A percentile compares a stretch with the other conserved stretches of the same genome.
Conservation (phyloP, 345 rosid genomes). For the Mallotus nudiflorus region DNA sequence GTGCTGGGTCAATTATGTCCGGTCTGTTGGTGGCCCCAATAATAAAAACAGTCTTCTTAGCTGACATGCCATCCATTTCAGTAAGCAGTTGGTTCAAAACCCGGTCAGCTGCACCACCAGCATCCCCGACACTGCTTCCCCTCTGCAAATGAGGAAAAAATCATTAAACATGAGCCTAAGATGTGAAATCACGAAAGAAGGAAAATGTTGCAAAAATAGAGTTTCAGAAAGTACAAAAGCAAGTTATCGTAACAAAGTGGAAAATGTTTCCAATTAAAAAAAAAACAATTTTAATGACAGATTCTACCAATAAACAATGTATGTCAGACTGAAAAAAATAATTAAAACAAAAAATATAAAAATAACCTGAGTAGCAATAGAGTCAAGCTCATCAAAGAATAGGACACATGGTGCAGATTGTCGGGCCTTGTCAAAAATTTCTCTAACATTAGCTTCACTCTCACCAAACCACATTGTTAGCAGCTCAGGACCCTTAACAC, state of each 20-base stretch:
- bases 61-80: no score
- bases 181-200: background rate
- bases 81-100: no score
- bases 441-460: slow-evolving; percentile 75
- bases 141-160: slow-evolving; percentile 45
- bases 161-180: background rate
- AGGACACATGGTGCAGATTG: slow-evolving; percentile 75
- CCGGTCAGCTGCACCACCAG: no score
- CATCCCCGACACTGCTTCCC: no score
- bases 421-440: slow-evolving; percentile 71
- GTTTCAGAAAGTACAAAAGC: background rate
- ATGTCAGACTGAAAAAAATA: slow-evolving; percentile 1
- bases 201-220: background rate
- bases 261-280: background rate
- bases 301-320: background rate
- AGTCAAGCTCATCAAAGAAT: slow-evolving; percentile 80
- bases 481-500: no score
- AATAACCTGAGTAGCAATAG: slow-evolving; percentile 69
- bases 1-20: no score
- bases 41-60: no score
- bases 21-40: no score
- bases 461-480: slow-evolving; percentile 84
- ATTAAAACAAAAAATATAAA: no score
- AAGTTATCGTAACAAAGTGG: background rate
- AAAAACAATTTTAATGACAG: background rate